Conservation (phyloP, 495 filamentous ascomycete genomes). For the Hyphodiscus hymeniophilus region DNA sequence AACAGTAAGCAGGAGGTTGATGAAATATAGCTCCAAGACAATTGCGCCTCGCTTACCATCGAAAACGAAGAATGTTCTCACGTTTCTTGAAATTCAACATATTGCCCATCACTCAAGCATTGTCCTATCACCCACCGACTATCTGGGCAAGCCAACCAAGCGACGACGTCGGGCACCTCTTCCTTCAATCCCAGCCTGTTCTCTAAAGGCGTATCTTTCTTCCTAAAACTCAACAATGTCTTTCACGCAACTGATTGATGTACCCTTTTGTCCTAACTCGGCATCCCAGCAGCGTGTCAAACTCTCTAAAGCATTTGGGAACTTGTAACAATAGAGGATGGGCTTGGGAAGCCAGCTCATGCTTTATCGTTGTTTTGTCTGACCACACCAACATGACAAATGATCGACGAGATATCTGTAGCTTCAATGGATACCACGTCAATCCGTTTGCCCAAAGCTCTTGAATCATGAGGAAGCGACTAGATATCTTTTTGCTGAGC, state of each 20-base stretch:
- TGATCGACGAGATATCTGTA: slow-evolving; percentile 48
- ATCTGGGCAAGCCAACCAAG: slow-evolving; percentile 41
- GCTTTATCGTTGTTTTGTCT: neutral
- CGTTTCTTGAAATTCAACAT: too few species aligned
- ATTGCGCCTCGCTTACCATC: too few species aligned
- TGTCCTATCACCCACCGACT: slow-evolving; percentile 59
- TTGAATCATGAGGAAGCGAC: slow-evolving; percentile 20
- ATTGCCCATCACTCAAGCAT: slow-evolving; percentile 40
- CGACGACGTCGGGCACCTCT: slow-evolving; percentile 50
- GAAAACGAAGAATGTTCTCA: too few species aligned
- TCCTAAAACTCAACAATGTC: slow-evolving; percentile 28
- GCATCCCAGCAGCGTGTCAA: slow-evolving; percentile 55
- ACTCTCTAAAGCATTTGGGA: slow-evolving; percentile 59
- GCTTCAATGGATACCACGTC: slow-evolving; percentile 52
- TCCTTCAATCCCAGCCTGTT: slow-evolving; percentile 47
- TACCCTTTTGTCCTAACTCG: slow-evolving; percentile 50
- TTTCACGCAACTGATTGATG: slow-evolving; percentile 54
- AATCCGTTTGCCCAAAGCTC: slow-evolving; percentile 45
- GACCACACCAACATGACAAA: slow-evolving; percentile 47
- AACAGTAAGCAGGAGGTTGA: too few species aligned
- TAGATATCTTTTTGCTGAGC: slow-evolving; percentile 37
- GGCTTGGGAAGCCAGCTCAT: neutral
- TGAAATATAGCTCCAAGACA: too few species aligned
- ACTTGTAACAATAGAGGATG: slow-evolving; percentile 40
- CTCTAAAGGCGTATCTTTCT: slow-evolving; percentile 36